Conservation (phyloP, 2,329 filamentous ascomycete species). For the Cordyceps fumosorosea region DNA sequence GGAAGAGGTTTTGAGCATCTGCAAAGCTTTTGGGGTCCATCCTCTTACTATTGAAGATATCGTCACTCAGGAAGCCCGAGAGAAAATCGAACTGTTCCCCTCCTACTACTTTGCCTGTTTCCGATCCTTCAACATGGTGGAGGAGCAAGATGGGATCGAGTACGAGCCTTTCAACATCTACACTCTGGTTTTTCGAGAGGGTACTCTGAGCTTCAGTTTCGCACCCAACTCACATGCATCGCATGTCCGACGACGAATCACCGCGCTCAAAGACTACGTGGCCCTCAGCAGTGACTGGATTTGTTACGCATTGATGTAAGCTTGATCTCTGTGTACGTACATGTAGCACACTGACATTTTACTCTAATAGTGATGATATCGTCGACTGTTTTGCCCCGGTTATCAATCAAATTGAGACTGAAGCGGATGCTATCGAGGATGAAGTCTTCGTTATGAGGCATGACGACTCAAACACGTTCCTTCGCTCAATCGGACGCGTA, state of each 20-base stretch:
- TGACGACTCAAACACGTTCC: conserved; percentile 81
- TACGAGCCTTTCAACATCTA: conserved; percentile 96
- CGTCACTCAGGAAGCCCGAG: conserved; percentile 85
- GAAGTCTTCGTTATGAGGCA: conserved; percentile 87
- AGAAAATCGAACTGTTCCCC: conserved; percentile 97
- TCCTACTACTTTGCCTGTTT: conserved; percentile 99
- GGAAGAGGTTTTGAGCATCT: conserved; percentile 80
- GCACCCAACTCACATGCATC: conserved; percentile 78
- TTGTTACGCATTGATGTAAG: conserved; percentile 93
- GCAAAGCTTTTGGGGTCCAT: conserved; percentile 92
- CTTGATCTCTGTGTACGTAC: conserved; percentile 13
- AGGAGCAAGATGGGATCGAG: conserved; percentile 73
- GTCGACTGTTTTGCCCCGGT: conserved; percentile 91
- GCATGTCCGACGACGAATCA: conserved; percentile 86
- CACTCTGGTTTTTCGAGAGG: conserved; percentile 92
- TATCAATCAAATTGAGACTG: conserved; percentile 77
- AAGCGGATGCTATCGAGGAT: conserved; percentile 91
- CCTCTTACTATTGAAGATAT: conserved; percentile 96
- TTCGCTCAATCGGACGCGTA: conserved; percentile 81
- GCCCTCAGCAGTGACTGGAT: conserved; percentile 96
- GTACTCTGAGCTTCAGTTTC: conserved; percentile 92
- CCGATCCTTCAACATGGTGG: conserved; percentile 77
- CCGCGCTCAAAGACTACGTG: conserved; percentile 89
- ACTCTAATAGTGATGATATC: conserved; percentile 69
- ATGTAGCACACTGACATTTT: conserved; percentile 20